Base-by-base conservation (phyloP, 805 yeast species). In the Teunomyces lycoperdinae region DNA sequence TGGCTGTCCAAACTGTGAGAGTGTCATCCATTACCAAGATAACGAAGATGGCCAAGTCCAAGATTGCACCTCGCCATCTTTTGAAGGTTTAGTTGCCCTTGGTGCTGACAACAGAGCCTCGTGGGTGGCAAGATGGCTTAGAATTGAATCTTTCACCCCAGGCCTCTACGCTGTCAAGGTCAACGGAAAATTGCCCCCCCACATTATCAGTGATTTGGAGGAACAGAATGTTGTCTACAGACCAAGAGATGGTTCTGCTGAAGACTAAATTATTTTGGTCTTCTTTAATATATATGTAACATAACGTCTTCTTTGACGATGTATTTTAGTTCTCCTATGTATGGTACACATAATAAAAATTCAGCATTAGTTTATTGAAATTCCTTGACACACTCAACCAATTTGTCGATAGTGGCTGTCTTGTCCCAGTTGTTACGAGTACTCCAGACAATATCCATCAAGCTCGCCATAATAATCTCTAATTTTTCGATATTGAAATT, bases 1-100 rank as follows among this genome's bases (percentile, higher is more conserved):
- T 14, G 98, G 98, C 5, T 92, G 99, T 68, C 98, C 99, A 10
- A 92, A 92, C 74, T 92, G 99, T 71, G 98, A 89, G 60, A 83
- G 91, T 45, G 81, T 92, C 27, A 77, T 92, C 59, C 90, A 87
- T 55, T 82, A 78, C 59, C 79, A 77, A 42, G 85, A 83, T 59
- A 84, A 84, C 50, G 97, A 94, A 59, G 96, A 90, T 45, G 83
- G 86, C 14, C 80, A 89, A 32, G 87, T 87, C 44, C 86, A 84
- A 62, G 96, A 90, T 61, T 89, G 96, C 66, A 94, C 98, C 5
- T 89, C 97, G 14, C 98, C 98, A 34, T 83, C 96, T 0, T 92
- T 90, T 63, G 99, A 92, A 72, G 99, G 99, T 0, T 73, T 88
- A 30, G 96, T 92, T 4, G 97, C 97, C 2, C 76, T 89, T 52